Conservation (phyloP, 805 yeast genomes). For the Ogataea nonfermentans region DNA sequence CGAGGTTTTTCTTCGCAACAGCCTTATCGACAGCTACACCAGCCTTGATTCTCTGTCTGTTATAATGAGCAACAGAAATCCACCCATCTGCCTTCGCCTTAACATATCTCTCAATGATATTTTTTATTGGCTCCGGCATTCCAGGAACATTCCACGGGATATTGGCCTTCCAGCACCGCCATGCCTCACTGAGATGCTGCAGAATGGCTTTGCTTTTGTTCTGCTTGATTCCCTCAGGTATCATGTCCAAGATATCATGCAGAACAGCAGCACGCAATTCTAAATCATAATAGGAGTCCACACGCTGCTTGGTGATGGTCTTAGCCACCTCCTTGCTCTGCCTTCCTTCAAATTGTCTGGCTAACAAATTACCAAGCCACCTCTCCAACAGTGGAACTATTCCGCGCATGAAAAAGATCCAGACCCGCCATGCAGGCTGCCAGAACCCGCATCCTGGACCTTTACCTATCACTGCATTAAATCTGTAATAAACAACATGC, state of each 20-base stretch:
- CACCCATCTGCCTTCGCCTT: conserved; percentile 97
- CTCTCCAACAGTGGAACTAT: conserved; percentile 86
- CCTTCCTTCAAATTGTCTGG: conserved; percentile 96
- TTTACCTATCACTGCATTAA: conserved; percentile 84
- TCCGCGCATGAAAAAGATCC: conserved; percentile 92
- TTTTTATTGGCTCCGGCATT: conserved; percentile 84
- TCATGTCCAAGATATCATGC: conserved; percentile 95
- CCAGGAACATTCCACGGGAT: conserved; percentile 98
- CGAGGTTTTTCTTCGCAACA: conserved; percentile 88
- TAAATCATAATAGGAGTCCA: conserved; percentile 91
- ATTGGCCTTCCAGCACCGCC: conserved; percentile 99
- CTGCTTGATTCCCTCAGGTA: conserved; percentile 90
- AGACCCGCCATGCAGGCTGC: conserved; percentile 99
- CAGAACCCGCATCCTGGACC: conserved; percentile 99
- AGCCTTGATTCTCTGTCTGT: conserved; percentile 80
- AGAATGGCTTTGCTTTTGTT: conserved; percentile 81
- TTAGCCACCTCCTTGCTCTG: conserved; percentile 88
- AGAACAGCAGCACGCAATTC: conserved; percentile 92
- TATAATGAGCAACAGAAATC: conserved; percentile 90
- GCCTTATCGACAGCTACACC: conserved; percentile 96
- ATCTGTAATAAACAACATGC: conserved; percentile 83
- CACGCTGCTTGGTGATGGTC: conserved; percentile 91
- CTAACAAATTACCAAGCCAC: conserved; percentile 89
- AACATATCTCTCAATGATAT: conserved; percentile 82
- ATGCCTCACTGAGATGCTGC: conserved; percentile 95